Percentiles rank a stretch among this genome's conserved stretches.
Evolutionary conservation across 768 basidiomycete genomes (phyloP).

Genomic region (Amanita inopinata): DNA sequence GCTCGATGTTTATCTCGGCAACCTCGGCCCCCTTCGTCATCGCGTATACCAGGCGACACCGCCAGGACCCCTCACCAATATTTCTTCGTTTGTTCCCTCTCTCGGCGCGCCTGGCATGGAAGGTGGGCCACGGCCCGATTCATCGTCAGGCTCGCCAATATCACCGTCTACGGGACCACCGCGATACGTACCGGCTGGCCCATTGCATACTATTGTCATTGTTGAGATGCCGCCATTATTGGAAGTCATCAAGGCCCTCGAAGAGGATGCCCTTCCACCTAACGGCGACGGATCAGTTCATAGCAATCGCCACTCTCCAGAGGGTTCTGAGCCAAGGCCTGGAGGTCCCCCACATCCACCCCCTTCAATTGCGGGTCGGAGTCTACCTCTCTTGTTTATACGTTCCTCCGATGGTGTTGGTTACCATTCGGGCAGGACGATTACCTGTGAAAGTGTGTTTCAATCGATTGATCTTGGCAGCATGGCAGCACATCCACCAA

Average conservation of each 20-base stretch:
- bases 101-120: conserved; percentile 27
- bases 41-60: conserved; percentile 68
- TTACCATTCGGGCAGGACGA: conserved; percentile 79
- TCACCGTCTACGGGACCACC: conserved; percentile 24
- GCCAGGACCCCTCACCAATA: conserved; percentile 56
- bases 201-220: conserved; percentile 71
- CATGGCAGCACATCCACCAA: conserved; percentile 37
- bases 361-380: conserved; percentile 55
- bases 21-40: conserved; percentile 74
- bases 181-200: conserved; percentile 42
- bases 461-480: conserved; percentile 54
- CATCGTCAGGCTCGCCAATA: conserved; percentile 19
- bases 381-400: conserved; percentile 73
- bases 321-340: conserved; percentile 19
- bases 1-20: conserved; percentile 83
- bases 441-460: conserved; percentile 76
- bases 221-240: conserved; percentile 75
- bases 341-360: conserved; percentile 24
- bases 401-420: conserved; percentile 78
- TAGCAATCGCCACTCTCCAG: conserved; percentile 23
- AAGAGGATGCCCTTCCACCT: conserved; percentile 53
- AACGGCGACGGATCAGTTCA: conserved; percentile 28
- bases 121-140: conserved; percentile 20
- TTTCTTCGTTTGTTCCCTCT: conserved; percentile 48
- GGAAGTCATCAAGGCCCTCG: conserved; percentile 71